Base-by-base conservation (phyloP, 768 basidiomycete species). In the Termitomyces sp. region DNA sequence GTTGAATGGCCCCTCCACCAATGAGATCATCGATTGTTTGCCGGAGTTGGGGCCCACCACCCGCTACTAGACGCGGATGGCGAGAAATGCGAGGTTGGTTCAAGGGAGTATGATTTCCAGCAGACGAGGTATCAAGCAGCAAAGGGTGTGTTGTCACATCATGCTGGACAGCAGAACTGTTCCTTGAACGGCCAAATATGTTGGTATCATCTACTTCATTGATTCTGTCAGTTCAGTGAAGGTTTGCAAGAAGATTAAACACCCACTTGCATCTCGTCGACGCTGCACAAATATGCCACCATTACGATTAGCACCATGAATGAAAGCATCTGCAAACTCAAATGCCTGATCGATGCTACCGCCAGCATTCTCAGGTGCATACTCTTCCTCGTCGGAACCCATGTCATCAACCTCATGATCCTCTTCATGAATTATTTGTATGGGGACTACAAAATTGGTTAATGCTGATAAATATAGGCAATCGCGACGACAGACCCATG, bases 71-170 rank as follows among this genome's bases (percentile, higher is more conserved):
- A 55, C 87, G 80, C 43, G 80, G 68, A 45, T 84, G 81, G 49
- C 86, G 82, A 10, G 78, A 62, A 51, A 71, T 68, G 54, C 87
- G 76, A 44, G 77, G 68, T 48, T 81, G 73, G 43, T 71, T 73
- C 10, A 73, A 59, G 33, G 79, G 72, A 19, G 71, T 66, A 46
- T 81, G 84, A 58, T 71, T 76, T 5, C 75, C 64, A 15, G 71
- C 68, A 6, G 70, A 64, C 6, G 84, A 78, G 31, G 75, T 78
- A 58, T 95, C 89, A 21, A 91, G 65, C 14, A 96, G 79, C 7
- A 96, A 76, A 5, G 94, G 94, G 65, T 96, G 94, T 0, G 86
- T 84, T 11, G 85, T 87, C 15, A 86, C 76, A 63, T 91, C 89
- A 26, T 82, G 76, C n/a, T 79, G 78, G 23, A 80, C 73, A 10